phyloP scores from a whole-genome alignment of 1,139 yeast species.

The Nakaseomyces sp. region DNA sequence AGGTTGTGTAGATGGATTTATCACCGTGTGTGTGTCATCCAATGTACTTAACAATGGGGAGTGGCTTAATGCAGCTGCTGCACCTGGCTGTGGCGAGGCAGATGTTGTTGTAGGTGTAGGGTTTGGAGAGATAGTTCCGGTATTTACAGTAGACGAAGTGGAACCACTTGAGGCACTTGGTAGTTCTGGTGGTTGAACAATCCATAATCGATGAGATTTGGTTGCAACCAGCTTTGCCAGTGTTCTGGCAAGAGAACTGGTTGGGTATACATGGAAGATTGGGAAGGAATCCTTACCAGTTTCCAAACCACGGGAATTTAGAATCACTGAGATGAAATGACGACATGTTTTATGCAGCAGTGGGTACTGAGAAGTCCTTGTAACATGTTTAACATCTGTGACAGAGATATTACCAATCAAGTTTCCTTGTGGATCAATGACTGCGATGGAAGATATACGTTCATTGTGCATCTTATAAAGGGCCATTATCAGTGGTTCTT shows the following conservation, averaged over 20 bases:
- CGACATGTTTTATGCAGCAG: slow-evolving; percentile 73
- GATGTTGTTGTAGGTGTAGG: slow-evolving; percentile 8
- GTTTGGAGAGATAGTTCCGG: slow-evolving; percentile 10
- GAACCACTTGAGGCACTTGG: slow-evolving; percentile 6
- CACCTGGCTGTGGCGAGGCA: slow-evolving; percentile 6
- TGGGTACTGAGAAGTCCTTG: slow-evolving; percentile 77
- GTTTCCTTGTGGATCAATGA: slow-evolving; percentile 69
- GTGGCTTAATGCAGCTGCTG: slow-evolving; percentile 7
- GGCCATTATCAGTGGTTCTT: slow-evolving; percentile 79
- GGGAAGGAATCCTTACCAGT: slow-evolving; percentile 89
- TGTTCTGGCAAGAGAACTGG: slow-evolving; percentile 75
- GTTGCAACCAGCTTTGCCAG: slow-evolving; percentile 94
- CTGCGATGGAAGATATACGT: slow-evolving; percentile 85
- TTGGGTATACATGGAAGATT: slow-evolving; percentile 80
- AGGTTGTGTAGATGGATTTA: slow-evolving; percentile 24
- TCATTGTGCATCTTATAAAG: slow-evolving; percentile 74
- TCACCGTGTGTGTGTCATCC: slow-evolving; percentile 19
- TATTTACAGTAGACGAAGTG: slow-evolving; percentile 14
- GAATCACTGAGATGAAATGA: slow-evolving; percentile 77
- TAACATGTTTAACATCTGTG: slow-evolving; percentile 82
- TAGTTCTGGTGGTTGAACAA: slow-evolving; percentile 51
- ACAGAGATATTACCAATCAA: slow-evolving; percentile 87
- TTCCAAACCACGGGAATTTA: slow-evolving; percentile 80
- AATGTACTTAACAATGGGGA: slow-evolving; percentile 23
- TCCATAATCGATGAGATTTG: slow-evolving; percentile 87